Evolutionary conservation across 371 early-diverging fungal genomes (phyloP), one percentile per base, ranked within the genome.

Genomic region (Parasitella parasitica): DNA sequence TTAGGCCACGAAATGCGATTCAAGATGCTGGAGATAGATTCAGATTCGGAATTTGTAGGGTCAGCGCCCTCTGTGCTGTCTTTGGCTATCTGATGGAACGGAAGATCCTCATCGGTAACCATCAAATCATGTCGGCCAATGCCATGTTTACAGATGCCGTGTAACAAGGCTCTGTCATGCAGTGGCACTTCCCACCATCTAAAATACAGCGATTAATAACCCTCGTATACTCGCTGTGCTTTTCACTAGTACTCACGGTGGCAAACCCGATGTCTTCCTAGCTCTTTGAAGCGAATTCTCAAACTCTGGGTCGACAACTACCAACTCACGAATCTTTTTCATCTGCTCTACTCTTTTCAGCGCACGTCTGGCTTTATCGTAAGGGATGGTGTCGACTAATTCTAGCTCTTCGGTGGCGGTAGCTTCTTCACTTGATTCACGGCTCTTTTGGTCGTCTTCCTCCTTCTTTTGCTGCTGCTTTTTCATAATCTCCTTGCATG

Each of bases 101-200:
- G 83, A 12, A 84, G 57, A 4, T 74, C 73, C 4, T 63, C 61
- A 67, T 91, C 91, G n/a, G 74, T 76, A 8, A 88, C 75, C 69
- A 90, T 85, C 22, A 88, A 56, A 63, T 91, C 91, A 52, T 77
- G 77, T 22, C 91, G 76, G 20, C 78, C 78, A 43, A 88, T 73
- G 18, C 93, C 93, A 69, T 88, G 89, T 39, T 77, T 80, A 12
- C 85, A 86, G 41, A 92, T 74, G 0, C 85, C 91, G 35, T 73
- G 67, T 61, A 92, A 54, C 52, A 91, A 84, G 1, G 84, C 83
- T 43, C 76, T 76, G 59, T 92, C 92, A 63, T 91, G 88, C 6
- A 72, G 57, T 20, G 78, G 82, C 2, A 74, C 76, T 61, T 79
- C 72, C 88, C 90, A 89, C 89, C 90, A 91, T 27, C 82, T 84